Base-by-base conservation (phyloP, 495 filamentous ascomycete species). In the Mytilinidion resinicola region DNA sequence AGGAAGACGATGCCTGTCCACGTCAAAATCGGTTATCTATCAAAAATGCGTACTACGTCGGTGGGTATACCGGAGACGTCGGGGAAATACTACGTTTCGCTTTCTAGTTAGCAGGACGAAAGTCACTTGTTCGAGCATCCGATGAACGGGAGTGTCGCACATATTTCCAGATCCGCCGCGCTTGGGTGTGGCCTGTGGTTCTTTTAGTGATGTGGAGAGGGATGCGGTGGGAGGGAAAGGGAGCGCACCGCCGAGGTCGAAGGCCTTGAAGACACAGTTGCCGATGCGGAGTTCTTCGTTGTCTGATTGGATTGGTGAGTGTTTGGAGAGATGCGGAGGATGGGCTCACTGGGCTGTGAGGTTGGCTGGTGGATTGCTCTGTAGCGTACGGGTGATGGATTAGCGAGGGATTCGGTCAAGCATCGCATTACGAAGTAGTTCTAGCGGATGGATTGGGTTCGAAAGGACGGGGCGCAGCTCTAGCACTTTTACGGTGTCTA, bases 1-100 rank as follows among this genome's bases (percentile, higher is more conserved):
- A 56, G 11, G 38, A 44, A 56, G 8, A 56, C 53, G 42, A 56
- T 46, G 42, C 53, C 53, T 43, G 15, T 33, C 9, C 19, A 7
- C 4, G 6, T 17, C 20, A 12, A 15, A 11, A 8, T 42, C 25
- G 14, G 15, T 12, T 38, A 4, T 3, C 1, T 38, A 10, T 1
- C 15, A 11, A 53, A 19, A 42, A n/a, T n/a, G n/a, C n/a, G n/a
- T n/a, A n/a, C n/a, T n/a, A n/a, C n/a, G n/a, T n/a, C n/a, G n/a
- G n/a, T n/a, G n/a, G n/a, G n/a, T n/a, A n/a, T 50, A 50, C 46
- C 46, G 11, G 46, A 50, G 12, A 50, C 20, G 1, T 15, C 46
- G 19, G 46, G 46, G 20, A 50, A 50, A 11, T 50, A 50, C 46
- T 50, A 10, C 46, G 12, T 50, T n/a, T n/a, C 46, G 10, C 1